Evolutionary conservation across 352 stramenopile genomes (phyloP), one percentile per base, ranked within the genome.

Genomic region (Phytophthora fragariae): DNA sequence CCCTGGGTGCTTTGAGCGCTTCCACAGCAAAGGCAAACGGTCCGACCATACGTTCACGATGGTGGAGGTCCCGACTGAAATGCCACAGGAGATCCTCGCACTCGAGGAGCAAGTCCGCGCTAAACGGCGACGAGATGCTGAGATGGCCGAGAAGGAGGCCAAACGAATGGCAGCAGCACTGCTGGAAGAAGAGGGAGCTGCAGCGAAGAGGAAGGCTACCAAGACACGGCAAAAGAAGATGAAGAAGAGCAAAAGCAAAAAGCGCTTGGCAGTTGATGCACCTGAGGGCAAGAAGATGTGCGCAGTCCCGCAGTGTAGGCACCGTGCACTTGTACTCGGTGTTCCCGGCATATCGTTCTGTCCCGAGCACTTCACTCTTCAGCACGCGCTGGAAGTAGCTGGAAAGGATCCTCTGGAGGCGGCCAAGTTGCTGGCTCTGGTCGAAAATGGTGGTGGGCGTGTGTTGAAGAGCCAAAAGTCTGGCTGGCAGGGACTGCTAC

Each of bases 1-100:
- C 69, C 70, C 88, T 6, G 89, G 88, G 12, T 96, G 89, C 70
- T 96, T 96, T 68, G 87, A 96, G 74, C 76, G 82, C 29, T 96
- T 94, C 70, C 89, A 96, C 62, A 75, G 61, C 39, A 93, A 92
- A 35, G 89, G 87, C 39, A 88, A 86, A 63, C 85, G 89, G 37
- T 79, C 79, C 3, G 77, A 90, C 61, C 89, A 94, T 69, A 72
- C 72, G n/a, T 90, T 72, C 24, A 66, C 60, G 31, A 68, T 71
- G 58, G 75, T 89, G 4, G 61, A 76, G 11, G 62, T 80, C 21
- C 74, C 70, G 0, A 62, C 41, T 10, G 63, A 84, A 73, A 77
- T 76, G 39, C 72, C 72, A 27, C 70, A 54, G 19, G 80, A 91
- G 73, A 79, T 94, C 8, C 50, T 82, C 12, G 79, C 75, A 11